Base-by-base conservation (phyloP, 1,284 basidiomycete species). In the Ceratobasidium sp. region DNA sequence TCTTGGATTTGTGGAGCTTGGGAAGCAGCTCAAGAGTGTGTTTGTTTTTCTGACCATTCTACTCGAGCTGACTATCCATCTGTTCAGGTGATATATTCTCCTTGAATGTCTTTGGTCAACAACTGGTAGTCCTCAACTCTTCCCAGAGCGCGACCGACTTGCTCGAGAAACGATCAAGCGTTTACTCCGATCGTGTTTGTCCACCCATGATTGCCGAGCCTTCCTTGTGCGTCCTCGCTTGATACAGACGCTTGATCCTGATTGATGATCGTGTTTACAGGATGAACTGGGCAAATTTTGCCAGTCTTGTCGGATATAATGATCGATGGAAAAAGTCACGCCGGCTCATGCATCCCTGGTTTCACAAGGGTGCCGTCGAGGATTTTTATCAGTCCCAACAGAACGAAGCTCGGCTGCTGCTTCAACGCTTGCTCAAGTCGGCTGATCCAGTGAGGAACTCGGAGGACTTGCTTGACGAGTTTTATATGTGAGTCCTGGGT, bases 321-420 rank as follows among this genome's bases (percentile, higher is more conserved):
- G 65, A 70, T n/a, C 52, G 65, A n/a, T 70, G 65, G 65, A 57
- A 52, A 18, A 46, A 18, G 18, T 57, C 43, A 21, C 65, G 65
- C 3, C 52, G 65, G 3, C 28, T 70, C 1, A 57, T 58, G 5
- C 53, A 70, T 26, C 52, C 53, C 1, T 58, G 52, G 65, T 41
- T 70, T 2, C 21, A 57, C 53, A 70, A 70, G 41, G 26, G 43
- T 30, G 52, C 65, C 18, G 28, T 41, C 21, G 53, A 41, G 9
- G 30, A n/a, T 1, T 58, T 57, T 18, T 39, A 41, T 23, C 8
- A 26, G 8, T 32, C 53, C 10, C 65, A 70, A 30, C 36, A 57
- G 21, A 0, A 18, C 14, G 41, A 30, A 14, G 53, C 26, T 10
- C 26, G 26, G 6, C 26, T 14, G 6, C 26, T 70, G 5, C 26